Base-by-base conservation (phyloP, 78 protist genomes). In the Creolimax fragrantissima region DNA sequence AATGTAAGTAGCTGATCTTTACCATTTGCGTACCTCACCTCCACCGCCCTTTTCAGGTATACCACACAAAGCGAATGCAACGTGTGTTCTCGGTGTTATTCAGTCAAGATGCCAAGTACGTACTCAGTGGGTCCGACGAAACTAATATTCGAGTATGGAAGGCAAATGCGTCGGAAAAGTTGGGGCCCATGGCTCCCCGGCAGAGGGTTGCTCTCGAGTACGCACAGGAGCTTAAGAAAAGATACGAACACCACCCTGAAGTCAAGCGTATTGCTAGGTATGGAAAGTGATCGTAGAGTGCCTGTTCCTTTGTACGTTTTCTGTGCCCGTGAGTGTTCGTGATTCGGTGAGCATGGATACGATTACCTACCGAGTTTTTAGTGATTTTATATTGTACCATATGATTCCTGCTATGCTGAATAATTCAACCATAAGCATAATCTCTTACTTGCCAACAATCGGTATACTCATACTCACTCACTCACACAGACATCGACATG, bases 41-140 rank as follows among this genome's bases (percentile, higher is more conserved):
- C 24, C 74, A 17, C 74, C 74, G 74, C 36, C 47, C 43, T 44
- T 6, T 81, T 94, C 6, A 11, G 74, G 95, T 97, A 3, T 98
- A 98, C 93, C 98, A 96, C 95, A 98, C 99, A 11, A 67, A 93
- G 92, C 95, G 99, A 41, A 98, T 98, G 99, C 86, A 91, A 86
- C 3, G 92, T 3, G 74, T 96, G 41, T 97, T 94, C 41, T 43
- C 96, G 37, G 97, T 95, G 3, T 24, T 36, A 3, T 98, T 44
- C 84, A 67, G 95, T 3, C 45, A 47, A 4, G 99, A 98, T 44
- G 81, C 95, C 35, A 92, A 91, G 35, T 98, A 90, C 81, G 89
- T 98, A 35, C 42, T 98, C 67, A 90, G 96, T 0, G 99, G 98
- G 35, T 45, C 92, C 36, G 97, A 96, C 81, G 99, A 97, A 44